Base-by-base conservation (phyloP, 305 asterid species). In the Nicotiana rustica region DNA sequence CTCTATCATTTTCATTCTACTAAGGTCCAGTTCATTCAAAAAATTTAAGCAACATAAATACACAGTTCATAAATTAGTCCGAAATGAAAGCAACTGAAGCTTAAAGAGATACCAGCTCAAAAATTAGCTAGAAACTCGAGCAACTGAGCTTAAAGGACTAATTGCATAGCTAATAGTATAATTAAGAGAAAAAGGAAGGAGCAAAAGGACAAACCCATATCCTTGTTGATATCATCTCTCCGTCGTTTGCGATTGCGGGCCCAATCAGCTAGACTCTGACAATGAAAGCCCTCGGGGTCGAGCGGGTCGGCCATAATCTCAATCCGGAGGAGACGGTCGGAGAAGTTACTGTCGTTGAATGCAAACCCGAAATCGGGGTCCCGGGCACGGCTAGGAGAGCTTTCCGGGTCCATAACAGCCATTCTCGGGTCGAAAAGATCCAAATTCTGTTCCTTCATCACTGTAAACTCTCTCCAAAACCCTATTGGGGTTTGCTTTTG, bases 391-490 rank as follows among this genome's bases (percentile, higher is more conserved):
- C 64, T 84, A 70, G 89, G 88, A 79, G 84, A 86, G 87, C 69
- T 81, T 67, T 83, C 94, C 62, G 96, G 90, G 85, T 90, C 97
- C 92, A 92, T 92, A n/a, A 89, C 92, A 18, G 91, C 90, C 57
- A 94, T 87, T 57, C 91, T 88, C 83, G 97, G 99, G 92, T 96
- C 98, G 82, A 94, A 94, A 79, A 96, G 96, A 91, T 93, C 98
- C 92, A 91, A 88, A 88, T 93, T 95, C 84, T 92, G 89, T 88
- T 91, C 94, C 88, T 89, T 91, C 99, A 96, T 94, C 9, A 17
- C 19, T 75, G 83, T 81, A 35, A 67, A 68, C 65, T 75, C 57
- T 84, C 69, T 67, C 84, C 77, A 14, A 69, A 38, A n/a, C 49
- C 60, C 83, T 10, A 19, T n/a, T 0, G 35, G 55, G 13, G 10